Conservation (phyloP, 306 rosid genomes). For the Macrotyloma uniflorum region DNA sequence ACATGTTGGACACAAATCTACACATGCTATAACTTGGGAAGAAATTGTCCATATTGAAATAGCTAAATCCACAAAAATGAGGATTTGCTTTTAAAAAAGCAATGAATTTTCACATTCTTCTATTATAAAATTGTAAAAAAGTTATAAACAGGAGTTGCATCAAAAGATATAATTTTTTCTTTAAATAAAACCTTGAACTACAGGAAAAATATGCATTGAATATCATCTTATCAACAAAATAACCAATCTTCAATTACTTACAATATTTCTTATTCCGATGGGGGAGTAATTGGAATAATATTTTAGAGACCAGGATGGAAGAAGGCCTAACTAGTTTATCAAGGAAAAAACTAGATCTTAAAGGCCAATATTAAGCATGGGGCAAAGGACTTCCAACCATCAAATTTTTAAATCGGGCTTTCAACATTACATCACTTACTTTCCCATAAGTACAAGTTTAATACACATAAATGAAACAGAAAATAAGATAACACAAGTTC, state of each 20-base stretch:
- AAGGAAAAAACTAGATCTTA: neutral
- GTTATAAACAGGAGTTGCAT: neutral
- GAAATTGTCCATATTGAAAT: neutral
- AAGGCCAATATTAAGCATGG: neutral
- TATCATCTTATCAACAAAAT: neutral
- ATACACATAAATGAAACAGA: neutral
- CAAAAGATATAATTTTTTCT: neutral
- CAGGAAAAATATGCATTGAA: neutral
- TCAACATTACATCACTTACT: slow-evolving; percentile 4
- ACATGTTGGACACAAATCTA: neutral
- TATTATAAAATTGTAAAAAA: neutral
- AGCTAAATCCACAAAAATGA: neutral
- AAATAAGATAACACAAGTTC: too few species aligned
- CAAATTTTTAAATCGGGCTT: slow-evolving; percentile 8
- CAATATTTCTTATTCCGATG: neutral
- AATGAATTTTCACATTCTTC: neutral
- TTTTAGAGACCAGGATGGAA: neutral
- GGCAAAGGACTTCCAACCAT: slow-evolving; percentile 2
- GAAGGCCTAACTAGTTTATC: neutral
- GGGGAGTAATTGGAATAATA: neutral
- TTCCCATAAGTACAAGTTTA: neutral
- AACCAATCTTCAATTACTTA: neutral
- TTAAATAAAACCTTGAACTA: neutral
- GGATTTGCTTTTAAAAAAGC: neutral
- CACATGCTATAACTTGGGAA: neutral